Evolutionary conservation across 2,329 filamentous ascomycete species (phyloP).

Genomic region (Fusarium nanum): DNA sequence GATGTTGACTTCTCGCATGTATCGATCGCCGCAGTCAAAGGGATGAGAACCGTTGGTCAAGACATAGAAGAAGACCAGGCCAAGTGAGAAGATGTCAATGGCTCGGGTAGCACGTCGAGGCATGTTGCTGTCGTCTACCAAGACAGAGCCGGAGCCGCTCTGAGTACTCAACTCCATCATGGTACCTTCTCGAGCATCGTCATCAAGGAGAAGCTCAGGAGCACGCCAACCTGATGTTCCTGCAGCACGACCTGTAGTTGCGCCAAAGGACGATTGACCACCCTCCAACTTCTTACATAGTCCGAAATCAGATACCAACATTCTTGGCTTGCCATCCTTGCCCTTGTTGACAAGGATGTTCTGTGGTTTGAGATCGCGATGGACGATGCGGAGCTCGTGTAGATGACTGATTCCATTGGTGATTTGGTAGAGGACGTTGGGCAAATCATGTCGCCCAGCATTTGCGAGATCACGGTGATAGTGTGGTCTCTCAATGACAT

Average conservation of each 20-base stretch:
- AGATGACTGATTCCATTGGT: constrained; percentile 89
- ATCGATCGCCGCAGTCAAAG: constrained; percentile 92
- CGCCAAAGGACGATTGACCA: constrained; percentile 92
- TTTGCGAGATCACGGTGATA: constrained; percentile 75
- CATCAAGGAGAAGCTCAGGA: constrained; percentile 88
- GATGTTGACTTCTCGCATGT: constrained; percentile 97
- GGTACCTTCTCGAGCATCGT: constrained; percentile 68
- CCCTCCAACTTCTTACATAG: constrained; percentile 97
- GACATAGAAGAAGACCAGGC: constrained; percentile 99
- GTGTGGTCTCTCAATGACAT: constrained; percentile 83
- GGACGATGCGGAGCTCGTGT: constrained; percentile 92
- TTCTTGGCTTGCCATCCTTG: constrained; percentile 76
- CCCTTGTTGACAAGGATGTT: constrained; percentile 90
- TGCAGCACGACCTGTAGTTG: constrained; percentile 91
- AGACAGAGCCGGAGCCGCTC: constrained; percentile 70
- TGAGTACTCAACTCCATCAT: constrained; percentile 66
- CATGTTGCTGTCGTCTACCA: constrained; percentile 68
- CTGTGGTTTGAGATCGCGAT: constrained; percentile 96
- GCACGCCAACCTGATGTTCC: constrained; percentile 97
- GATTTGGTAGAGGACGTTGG: constrained; percentile 86
- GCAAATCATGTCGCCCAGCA: constrained; percentile 79
- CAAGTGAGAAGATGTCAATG: constrained; percentile 97
- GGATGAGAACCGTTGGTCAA: constrained; percentile 91
- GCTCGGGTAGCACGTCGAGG: constrained; percentile 88
- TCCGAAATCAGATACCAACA: constrained; percentile 97